These are phyloP conservation scores for Colletotrichum liaoningense DNA, from an alignment of 2,329 filamentous ascomycete genomes.

Conservation along the genomic window DNA sequence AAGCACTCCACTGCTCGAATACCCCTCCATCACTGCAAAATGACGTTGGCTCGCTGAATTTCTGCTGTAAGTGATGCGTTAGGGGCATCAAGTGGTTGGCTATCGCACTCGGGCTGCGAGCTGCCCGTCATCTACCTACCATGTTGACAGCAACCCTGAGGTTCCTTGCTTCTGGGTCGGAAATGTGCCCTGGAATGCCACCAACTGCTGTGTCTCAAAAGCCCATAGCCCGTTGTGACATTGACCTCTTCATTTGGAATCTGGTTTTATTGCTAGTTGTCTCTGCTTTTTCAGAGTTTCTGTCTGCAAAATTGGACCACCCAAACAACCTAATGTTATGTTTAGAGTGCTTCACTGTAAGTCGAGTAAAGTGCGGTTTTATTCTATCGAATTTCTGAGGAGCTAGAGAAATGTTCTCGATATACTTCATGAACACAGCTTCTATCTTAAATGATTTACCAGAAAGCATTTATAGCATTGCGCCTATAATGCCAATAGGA, in stretches of 20 bases:
- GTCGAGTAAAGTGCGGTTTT: not conserved
- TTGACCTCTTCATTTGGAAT: not conserved
- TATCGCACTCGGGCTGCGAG: not conserved
- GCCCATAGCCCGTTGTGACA: too few species aligned
- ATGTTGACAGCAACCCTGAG: not conserved
- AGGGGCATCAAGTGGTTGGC: slow-evolving; percentile 10
- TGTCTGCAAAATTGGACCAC: not conserved
- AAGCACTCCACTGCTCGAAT: slow-evolving; percentile 14
- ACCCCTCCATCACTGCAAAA: slow-evolving; percentile 35
- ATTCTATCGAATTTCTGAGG: not conserved
- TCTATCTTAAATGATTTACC: not conserved
- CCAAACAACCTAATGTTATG: too few species aligned
- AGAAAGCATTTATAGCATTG: not conserved
- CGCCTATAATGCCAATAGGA: not conserved
- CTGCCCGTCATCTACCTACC: slow-evolving; percentile 4
- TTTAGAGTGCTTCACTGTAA: not conserved
- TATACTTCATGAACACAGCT: not conserved
- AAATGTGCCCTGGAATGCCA: not conserved
- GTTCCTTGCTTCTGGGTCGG: not conserved
- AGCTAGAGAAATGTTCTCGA: not conserved
- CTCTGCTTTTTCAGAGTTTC: not conserved
- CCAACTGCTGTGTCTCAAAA: not conserved
- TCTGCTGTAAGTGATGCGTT: slow-evolving; percentile 27
- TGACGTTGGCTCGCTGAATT: slow-evolving; percentile 27
- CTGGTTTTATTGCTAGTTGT: not conserved